Conservation (phyloP, 495 filamentous ascomycete genomes). For the Podospora bellae-mahoneyi region DNA sequence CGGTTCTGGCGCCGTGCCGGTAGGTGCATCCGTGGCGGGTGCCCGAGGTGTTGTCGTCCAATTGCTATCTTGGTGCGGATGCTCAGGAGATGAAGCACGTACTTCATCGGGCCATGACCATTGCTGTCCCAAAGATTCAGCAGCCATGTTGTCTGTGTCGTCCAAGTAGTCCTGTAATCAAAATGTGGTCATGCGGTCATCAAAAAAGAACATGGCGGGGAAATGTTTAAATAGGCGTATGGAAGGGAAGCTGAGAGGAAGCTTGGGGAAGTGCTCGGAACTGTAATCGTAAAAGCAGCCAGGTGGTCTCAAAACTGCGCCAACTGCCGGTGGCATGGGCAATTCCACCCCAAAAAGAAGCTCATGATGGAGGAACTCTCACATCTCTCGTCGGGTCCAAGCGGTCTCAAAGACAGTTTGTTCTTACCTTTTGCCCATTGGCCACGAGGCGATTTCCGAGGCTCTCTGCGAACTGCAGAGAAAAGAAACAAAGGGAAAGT, state of each 20-base stretch:
- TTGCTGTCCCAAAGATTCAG: constrained; percentile 6
- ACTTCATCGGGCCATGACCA: constrained; percentile 1
- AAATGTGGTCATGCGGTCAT: constrained; percentile 1
- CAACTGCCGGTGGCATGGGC: constrained; percentile 14
- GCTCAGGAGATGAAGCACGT: background rate
- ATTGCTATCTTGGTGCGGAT: background rate
- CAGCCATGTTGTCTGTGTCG: constrained; percentile 12
- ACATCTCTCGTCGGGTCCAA: background rate
- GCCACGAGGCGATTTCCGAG: background rate
- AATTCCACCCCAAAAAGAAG: constrained; percentile 3
- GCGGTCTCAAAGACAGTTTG: background rate
- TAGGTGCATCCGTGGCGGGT: background rate
- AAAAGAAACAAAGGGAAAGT: constrained; percentile 1
- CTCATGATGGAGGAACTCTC: background rate
- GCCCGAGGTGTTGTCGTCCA: background rate
- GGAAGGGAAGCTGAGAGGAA: background rate
- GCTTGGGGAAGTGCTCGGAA: constrained; percentile 11
- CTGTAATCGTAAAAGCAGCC: background rate
- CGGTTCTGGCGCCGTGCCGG: constrained; percentile 23
- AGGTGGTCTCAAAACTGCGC: constrained; percentile 18
- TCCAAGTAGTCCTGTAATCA: background rate
- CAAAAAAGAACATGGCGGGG: background rate
- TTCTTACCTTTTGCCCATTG: constrained; percentile 12
- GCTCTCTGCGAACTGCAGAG: background rate
- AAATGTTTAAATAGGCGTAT: background rate